These are phyloP conservation scores for Dryas integrifolia DNA, from an alignment of 331 rosid species.

Conservation along the genomic window DNA sequence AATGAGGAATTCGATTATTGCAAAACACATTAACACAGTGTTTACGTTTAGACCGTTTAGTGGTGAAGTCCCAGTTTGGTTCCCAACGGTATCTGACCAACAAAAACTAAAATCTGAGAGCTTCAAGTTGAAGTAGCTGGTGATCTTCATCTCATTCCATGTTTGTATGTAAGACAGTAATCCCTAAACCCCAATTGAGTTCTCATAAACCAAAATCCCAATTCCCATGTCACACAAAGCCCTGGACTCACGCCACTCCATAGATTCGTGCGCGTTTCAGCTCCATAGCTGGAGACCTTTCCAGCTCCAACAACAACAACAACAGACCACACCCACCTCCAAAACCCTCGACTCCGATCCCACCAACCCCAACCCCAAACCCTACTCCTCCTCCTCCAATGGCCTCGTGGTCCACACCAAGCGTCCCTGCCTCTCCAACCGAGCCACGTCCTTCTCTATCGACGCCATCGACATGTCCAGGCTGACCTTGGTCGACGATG, in stretches of 20 bases:
- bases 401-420: slow-evolving; percentile 43
- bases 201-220: slow-evolving; percentile 17
- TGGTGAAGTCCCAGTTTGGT: too few species aligned
- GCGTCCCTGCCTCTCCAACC: slow-evolving; percentile 89
- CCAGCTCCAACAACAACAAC: slow-evolving; percentile 40
- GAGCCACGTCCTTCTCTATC: slow-evolving; percentile 58
- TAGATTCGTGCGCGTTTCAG: slow-evolving; percentile 61
- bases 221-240: slow-evolving; percentile 58
- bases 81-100: too few species aligned
- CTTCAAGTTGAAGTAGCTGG: neutral
- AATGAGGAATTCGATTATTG: too few species aligned
- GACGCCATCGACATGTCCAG: slow-evolving; percentile 59
- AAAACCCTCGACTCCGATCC: slow-evolving; percentile 51
- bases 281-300: slow-evolving; percentile 85
- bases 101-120: neutral
- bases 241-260: slow-evolving; percentile 57
- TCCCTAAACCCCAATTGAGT: neutral
- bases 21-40: too few species aligned
- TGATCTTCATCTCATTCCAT: neutral
- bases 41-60: too few species aligned
- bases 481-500: slow-evolving; percentile 58
- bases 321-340: slow-evolving; percentile 25
- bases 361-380: slow-evolving; percentile 23
- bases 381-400: slow-evolving; percentile 34
- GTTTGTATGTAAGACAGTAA: neutral